These are phyloP conservation scores for Camelina hispida DNA, from an alignment of 345 rosid genomes.

Conservation along the genomic window DNA sequence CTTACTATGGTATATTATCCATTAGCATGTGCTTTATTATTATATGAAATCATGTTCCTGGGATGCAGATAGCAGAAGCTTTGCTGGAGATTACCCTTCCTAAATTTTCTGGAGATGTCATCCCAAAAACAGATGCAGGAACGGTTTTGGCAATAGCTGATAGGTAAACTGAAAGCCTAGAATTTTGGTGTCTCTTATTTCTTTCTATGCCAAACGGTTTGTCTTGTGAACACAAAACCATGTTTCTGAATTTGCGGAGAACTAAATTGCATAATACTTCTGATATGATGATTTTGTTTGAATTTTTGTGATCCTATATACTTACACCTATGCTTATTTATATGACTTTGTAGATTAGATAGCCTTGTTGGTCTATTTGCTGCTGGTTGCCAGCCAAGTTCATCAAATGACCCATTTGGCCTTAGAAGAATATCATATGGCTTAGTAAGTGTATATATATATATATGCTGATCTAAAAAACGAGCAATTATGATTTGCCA, in stretches of 20 bases:
- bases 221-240: conserved; percentile 17
- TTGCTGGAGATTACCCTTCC: conserved; percentile 87
- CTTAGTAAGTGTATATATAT: conserved; percentile 65
- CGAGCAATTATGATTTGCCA: conserved; percentile 9
- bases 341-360: conserved; percentile 65
- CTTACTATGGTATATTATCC: conserved; percentile 15
- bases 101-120: conserved; percentile 84
- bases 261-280: conserved; percentile 18
- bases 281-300: conserved; percentile 26
- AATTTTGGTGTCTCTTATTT: conserved; percentile 28
- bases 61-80: conserved; percentile 83
- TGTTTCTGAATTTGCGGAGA: conserved; percentile 1
- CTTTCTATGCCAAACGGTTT: conserved; percentile 18
- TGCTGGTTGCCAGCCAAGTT: conserved; percentile 98
- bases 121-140: conserved; percentile 88
- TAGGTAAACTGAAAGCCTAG: conserved; percentile 58
- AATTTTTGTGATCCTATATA: conserved; percentile 16
- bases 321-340: conserved; percentile 12
- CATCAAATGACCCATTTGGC: conserved; percentile 94
- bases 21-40: conserved; percentile 7
- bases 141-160: conserved; percentile 88
- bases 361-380: conserved; percentile 94
- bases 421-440: conserved; percentile 93
- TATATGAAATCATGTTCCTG: conserved; percentile 22
- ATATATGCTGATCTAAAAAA: conserved; percentile 5